phyloP scores from a whole-genome alignment of 2,329 filamentous ascomycete species.

The Aspergillus sojae region DNA sequence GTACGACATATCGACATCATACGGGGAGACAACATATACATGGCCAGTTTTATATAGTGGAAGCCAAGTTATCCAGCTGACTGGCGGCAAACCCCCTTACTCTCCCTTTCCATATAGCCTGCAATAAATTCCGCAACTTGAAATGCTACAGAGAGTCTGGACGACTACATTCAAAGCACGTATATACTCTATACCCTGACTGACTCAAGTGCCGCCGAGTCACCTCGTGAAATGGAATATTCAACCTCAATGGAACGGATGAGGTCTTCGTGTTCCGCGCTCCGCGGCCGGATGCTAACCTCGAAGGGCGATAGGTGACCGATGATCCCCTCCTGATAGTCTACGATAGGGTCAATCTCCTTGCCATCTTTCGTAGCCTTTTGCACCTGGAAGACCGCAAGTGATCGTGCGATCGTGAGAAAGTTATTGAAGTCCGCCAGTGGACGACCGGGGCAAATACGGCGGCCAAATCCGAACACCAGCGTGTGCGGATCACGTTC shows the following conservation, averaged over 20 bases:
- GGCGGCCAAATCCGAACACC: slow-evolving; percentile 43
- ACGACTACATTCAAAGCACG: background rate
- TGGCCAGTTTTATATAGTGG: no score
- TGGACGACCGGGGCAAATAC: slow-evolving; percentile 44
- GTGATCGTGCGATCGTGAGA: slow-evolving; percentile 44
- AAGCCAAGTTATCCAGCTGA: no score
- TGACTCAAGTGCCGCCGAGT: background rate
- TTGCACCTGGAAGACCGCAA: slow-evolving; percentile 51
- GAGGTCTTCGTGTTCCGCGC: slow-evolving; percentile 28
- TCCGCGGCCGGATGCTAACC: slow-evolving; percentile 38
- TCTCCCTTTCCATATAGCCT: no score
- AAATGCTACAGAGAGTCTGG: background rate
- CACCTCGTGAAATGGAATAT: slow-evolving; percentile 36
- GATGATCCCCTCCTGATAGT: slow-evolving; percentile 37
- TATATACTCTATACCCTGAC: slow-evolving; percentile 7
- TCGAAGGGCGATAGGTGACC: slow-evolving; percentile 41
- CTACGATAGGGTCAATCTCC: slow-evolving; percentile 38
- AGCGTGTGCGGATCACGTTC: slow-evolving; percentile 41
- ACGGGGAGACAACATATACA: no score
- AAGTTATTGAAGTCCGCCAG: slow-evolving; percentile 45
- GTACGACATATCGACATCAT: no score
- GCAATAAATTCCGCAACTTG: no score
- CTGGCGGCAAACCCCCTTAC: no score
- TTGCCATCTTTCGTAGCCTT: slow-evolving; percentile 29
- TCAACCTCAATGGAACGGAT: slow-evolving; percentile 37